Conservation (phyloP, 768 basidiomycete genomes). For the Paxillus rubicundulus region DNA sequence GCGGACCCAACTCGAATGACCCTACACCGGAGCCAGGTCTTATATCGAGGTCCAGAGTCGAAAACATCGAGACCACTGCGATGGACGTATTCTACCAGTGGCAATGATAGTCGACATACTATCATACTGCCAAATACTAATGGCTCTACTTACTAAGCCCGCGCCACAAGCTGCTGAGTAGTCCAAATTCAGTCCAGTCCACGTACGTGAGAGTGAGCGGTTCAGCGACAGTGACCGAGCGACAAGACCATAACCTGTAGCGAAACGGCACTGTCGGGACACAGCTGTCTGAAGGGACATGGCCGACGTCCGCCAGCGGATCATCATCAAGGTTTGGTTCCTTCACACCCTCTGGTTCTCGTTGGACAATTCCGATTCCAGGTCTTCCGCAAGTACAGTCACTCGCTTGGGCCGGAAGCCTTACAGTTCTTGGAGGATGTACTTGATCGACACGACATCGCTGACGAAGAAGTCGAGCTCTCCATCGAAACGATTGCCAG, state of each 20-base stretch:
- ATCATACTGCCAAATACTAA: too few relatives aligned
- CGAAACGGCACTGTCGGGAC: not conserved
- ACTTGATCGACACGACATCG: conserved; percentile 67
- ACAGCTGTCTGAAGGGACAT: conserved; percentile 16
- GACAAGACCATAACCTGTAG: not conserved
- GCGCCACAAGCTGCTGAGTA: not conserved
- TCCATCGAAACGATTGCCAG: conserved; percentile 80
- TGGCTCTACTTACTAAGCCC: too few relatives aligned
- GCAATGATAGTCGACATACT: too few relatives aligned
- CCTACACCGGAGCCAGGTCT: conserved; percentile 75
- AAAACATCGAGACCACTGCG: conserved; percentile 46
- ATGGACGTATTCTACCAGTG: not conserved
- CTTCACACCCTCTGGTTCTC: not conserved
- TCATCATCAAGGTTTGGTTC: conserved; percentile 42
- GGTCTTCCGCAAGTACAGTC: conserved; percentile 88
- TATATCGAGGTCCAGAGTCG: conserved; percentile 71
- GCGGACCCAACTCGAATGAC: conserved; percentile 69
- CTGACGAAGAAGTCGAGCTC: conserved; percentile 64
- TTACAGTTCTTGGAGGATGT: conserved; percentile 70
- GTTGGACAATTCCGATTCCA: conserved; percentile 25
- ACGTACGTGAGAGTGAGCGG: not conserved
- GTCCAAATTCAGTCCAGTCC: conserved; percentile 13
- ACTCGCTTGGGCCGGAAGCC: conserved; percentile 79
- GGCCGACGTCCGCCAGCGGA: conserved; percentile 39
- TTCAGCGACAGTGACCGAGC: not conserved